Conservation (phyloP, 306 rosid genomes). For the Boehmeria nivea region DNA sequence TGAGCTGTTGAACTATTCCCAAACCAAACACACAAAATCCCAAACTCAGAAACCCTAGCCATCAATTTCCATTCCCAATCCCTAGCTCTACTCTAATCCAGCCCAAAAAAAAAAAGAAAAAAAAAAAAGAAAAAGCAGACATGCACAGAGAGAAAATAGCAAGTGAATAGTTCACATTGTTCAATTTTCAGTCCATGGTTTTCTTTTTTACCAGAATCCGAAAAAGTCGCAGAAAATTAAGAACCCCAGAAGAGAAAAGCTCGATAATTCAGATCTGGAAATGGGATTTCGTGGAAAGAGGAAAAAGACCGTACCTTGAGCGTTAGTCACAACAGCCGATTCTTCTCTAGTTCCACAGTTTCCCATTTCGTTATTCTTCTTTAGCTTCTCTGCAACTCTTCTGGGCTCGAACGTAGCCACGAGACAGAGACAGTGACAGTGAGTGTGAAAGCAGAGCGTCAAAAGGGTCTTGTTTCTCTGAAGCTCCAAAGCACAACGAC, state of each 20-base stretch:
- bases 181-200: background rate
- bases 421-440: background rate
- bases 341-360: conserved; percentile 97
- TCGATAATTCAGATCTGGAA: conserved; percentile 49
- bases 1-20: conserved; percentile 74
- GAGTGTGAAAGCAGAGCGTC: background rate
- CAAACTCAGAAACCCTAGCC: conserved; percentile 4
- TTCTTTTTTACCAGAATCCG: background rate
- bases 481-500: too few relatives aligned
- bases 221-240: background rate
- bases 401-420: background rate
- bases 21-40: background rate
- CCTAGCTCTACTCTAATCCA: background rate
- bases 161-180: too few relatives aligned
- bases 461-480: background rate
- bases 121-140: background rate
- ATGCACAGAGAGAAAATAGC: background rate
- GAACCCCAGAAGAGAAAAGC: background rate
- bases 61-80: background rate
- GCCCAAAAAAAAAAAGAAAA: background rate
- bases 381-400: background rate
- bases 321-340: conserved; percentile 87
- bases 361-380: conserved; percentile 50
- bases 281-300: background rate
- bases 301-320: conserved; percentile 53